phyloP scores from a whole-genome alignment of 2,329 filamentous ascomycete species.

The Apiospora kogelbergensis region DNA sequence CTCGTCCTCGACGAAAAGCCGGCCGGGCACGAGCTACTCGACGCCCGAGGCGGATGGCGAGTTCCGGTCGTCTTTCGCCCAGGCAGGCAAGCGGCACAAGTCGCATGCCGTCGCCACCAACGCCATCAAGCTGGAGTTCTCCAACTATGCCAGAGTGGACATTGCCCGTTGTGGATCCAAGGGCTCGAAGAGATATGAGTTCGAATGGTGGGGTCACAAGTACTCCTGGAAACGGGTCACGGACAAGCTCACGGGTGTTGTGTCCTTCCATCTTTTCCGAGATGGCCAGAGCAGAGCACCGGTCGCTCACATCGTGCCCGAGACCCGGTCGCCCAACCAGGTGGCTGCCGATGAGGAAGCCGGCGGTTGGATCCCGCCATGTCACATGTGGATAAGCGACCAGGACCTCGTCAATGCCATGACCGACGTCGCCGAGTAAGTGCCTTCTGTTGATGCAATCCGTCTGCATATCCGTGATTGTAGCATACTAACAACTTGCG shows the following conservation, averaged over 20 bases:
- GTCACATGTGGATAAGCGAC: slow-evolving; percentile 88
- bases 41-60: slow-evolving; percentile 31
- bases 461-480: slow-evolving; percentile 11
- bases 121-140: slow-evolving; percentile 88
- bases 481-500: slow-evolving; percentile 23
- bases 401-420: slow-evolving; percentile 64
- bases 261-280: slow-evolving; percentile 79
- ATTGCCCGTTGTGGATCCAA: slow-evolving; percentile 68
- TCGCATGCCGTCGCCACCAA: slow-evolving; percentile 61
- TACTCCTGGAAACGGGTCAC: slow-evolving; percentile 82
- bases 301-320: slow-evolving; percentile 83
- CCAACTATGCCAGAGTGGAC: slow-evolving; percentile 93
- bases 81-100: slow-evolving; percentile 21
- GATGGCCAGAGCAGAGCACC: slow-evolving; percentile 59
- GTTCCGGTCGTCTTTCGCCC: slow-evolving; percentile 24
- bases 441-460: slow-evolving; percentile 6
- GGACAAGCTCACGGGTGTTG: slow-evolving; percentile 65
- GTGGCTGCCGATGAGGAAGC: slow-evolving; percentile 69
- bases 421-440: slow-evolving; percentile 85
- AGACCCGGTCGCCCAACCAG: slow-evolving; percentile 71
- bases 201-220: slow-evolving; percentile 86
- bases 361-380: slow-evolving; percentile 88
- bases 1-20: slow-evolving; percentile 27
- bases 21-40: slow-evolving; percentile 37
- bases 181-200: slow-evolving; percentile 76